Base-by-base conservation (phyloP, 2,329 filamentous ascomycete genomes). In the Sarocladium brachiariae region DNA sequence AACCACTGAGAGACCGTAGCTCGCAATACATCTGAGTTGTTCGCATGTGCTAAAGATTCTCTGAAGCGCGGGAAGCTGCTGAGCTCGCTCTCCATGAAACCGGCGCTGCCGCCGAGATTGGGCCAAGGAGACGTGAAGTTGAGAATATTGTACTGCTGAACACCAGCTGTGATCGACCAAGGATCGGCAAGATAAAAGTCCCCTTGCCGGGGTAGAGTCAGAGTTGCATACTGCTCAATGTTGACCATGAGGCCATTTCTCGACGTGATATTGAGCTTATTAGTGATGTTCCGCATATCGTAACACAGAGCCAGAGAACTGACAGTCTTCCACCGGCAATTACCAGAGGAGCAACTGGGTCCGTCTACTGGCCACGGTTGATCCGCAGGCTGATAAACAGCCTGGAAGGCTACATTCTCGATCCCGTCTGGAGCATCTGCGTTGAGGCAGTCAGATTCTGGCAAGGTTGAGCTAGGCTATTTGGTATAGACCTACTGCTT, bases 111-210 rank as follows among this genome's bases (percentile, higher is more conserved):
- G 18, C 46, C 33, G 4, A 47, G 43, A n/a, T 37, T 49, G 16
- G 49, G 49, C 25, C 34, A 45, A 1, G 51, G 51, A 14, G 51
- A 51, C 7, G 49, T 51, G 27, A 46, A 37, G 33, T 50, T 53
- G 39, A 53, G 11, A 10, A 35, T 19, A 19, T 48, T 34, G 37
- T 51, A 30, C 16, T 23, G 31, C 9, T 31, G 18, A 10, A 13
- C n/a, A 11, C 18, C 18, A 13, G 18, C 5, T 4, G 24, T 35
- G 18, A 37, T 10, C n/a, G 43, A 46, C 27, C 24, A 50, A 11
- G 16, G 2, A n/a, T 35, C 27, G 7, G 38, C 16, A 2, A 50
- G 49, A 19, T 27, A 24, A 18, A 37, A 24, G 21, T 49, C 31
- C 7, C 46, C 46, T 31, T 49, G 46, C 8, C 23, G 4, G 21